Percentiles rank a stretch among this genome's conserved stretches.
Evolutionary conservation across 1,284 basidiomycete genomes (phyloP).

Genomic region (Afroboletus lepidellus): DNA sequence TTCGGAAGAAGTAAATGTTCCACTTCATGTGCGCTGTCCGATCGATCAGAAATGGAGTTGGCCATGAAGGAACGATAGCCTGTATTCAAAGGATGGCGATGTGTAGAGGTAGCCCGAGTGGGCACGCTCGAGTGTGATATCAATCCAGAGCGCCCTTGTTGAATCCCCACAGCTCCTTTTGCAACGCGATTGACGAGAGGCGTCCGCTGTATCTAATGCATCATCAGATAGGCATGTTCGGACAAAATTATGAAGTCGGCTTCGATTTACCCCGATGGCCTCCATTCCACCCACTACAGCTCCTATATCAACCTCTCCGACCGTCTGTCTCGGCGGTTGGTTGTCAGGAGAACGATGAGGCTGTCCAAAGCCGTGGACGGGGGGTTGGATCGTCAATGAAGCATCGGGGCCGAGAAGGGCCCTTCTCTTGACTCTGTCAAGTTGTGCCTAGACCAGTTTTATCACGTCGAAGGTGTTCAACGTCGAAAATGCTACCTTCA

Average conservation of each 20-base stretch:
- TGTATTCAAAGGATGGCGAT: constrained; percentile 28
- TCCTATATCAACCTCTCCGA: constrained; percentile 45
- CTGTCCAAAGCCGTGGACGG: constrained; percentile 13
- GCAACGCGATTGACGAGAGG: constrained; percentile 56
- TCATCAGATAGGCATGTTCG: constrained; percentile 5
- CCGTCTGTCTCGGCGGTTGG: constrained; percentile 18
- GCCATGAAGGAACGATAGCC: constrained; percentile 40
- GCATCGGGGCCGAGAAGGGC: constrained; percentile 52
- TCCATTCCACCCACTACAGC: constrained; percentile 71
- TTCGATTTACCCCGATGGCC: constrained; percentile 51
- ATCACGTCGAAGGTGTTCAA: constrained; percentile 48
- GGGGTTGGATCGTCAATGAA: constrained; percentile 16
- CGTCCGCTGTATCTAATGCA: constrained; percentile 65
- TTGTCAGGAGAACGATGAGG: constrained; percentile 20
- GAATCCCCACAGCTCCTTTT: constrained; percentile 32
- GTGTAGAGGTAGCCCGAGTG: constrained; percentile 17
- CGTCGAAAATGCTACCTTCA: constrained; percentile 52
- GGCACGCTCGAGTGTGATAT: constrained; percentile 15
- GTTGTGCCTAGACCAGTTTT: constrained; percentile 48
- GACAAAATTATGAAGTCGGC: not conserved
- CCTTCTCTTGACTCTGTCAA: constrained; percentile 80
- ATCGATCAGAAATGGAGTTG: constrained; percentile 57
- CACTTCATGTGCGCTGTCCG: constrained; percentile 67
- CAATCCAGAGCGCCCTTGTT: constrained; percentile 27
- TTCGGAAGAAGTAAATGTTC: constrained; percentile 54